A percentile compares a stretch with the other conserved stretches of the same genome.
Evolutionary conservation across 306 rosid species (phyloP).

Genomic region (Ormosia semicastrata): DNA sequence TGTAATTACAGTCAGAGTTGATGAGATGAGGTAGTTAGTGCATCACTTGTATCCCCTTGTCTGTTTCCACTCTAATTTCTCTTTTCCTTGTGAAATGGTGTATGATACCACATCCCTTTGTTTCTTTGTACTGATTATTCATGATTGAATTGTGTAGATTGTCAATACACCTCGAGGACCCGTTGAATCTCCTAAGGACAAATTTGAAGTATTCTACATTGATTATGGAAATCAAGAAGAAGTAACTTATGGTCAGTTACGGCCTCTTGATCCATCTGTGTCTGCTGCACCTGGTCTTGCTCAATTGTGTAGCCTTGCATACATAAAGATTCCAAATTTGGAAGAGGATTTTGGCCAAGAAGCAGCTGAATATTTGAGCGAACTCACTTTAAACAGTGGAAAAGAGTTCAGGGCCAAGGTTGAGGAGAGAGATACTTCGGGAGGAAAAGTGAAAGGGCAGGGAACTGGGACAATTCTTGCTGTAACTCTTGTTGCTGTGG

Average conservation of each 20-base stretch:
- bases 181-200: constrained; percentile 73
- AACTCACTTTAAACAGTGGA: constrained; percentile 55
- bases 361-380: constrained; percentile 83
- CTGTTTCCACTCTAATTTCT: not conserved
- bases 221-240: constrained; percentile 96
- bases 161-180: constrained; percentile 88
- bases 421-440: constrained; percentile 85
- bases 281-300: constrained; percentile 89
- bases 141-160: constrained; percentile 49
- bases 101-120: not conserved
- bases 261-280: constrained; percentile 82
- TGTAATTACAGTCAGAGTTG: not conserved
- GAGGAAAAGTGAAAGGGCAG: constrained; percentile 89
- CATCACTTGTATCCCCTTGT: not conserved
- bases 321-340: constrained; percentile 76
- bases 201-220: constrained; percentile 86
- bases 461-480: constrained; percentile 80
- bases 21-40: not conserved
- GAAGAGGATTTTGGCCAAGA: constrained; percentile 93
- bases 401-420: constrained; percentile 84
- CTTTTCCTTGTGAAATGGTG: not conserved
- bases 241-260: constrained; percentile 63
- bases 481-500: constrained; percentile 84
- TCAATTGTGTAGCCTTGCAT: constrained; percentile 90
- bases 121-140: constrained; percentile 25